Percentiles rank a stretch among this genome's conserved stretches.
Evolutionary conservation across 768 basidiomycete species (phyloP).

Genomic region (Leccinum uliginosum): DNA sequence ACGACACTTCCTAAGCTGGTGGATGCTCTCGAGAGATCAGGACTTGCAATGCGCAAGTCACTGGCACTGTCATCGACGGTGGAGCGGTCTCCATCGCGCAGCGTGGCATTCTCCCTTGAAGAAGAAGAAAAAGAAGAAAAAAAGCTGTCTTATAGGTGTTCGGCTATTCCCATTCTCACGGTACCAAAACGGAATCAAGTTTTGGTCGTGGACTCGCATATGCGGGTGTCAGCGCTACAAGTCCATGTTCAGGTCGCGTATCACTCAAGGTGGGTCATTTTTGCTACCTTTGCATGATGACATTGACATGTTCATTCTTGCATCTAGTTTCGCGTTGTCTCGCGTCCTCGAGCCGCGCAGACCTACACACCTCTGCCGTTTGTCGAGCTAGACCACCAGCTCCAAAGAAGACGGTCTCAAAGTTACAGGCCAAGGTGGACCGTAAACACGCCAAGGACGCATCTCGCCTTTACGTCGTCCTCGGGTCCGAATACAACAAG

Average conservation of each 20-base stretch:
- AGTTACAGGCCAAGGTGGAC: constrained; percentile 43
- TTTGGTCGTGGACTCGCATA: background rate
- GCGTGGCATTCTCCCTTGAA: constrained; percentile 58
- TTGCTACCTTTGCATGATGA: background rate
- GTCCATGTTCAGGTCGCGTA: constrained; percentile 28
- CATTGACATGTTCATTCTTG: background rate
- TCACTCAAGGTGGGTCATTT: constrained; percentile 17
- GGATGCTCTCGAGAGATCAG: constrained; percentile 51
- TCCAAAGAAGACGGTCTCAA: constrained; percentile 40
- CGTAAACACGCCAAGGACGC: constrained; percentile 33
- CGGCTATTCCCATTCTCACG: constrained; percentile 37
- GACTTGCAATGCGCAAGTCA: constrained; percentile 44
- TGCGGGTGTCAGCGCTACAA: background rate
- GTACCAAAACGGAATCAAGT: background rate
- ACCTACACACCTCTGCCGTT: constrained; percentile 49
- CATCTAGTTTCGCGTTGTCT: constrained; percentile 34
- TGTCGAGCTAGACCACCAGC: constrained; percentile 34
- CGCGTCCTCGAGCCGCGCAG: constrained; percentile 38
- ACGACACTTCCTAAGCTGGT: constrained; percentile 67
- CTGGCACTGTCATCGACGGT: constrained; percentile 67
- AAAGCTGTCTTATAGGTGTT: constrained; percentile 21
- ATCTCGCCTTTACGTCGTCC: constrained; percentile 59
- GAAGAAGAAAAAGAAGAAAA: constrained; percentile 7
- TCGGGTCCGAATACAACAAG: constrained; percentile 65
- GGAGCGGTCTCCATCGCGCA: constrained; percentile 48